Evolutionary conservation across 352 stramenopile species (phyloP), one percentile per base, ranked within the genome.

Genomic region (Phytophthora lateralis): DNA sequence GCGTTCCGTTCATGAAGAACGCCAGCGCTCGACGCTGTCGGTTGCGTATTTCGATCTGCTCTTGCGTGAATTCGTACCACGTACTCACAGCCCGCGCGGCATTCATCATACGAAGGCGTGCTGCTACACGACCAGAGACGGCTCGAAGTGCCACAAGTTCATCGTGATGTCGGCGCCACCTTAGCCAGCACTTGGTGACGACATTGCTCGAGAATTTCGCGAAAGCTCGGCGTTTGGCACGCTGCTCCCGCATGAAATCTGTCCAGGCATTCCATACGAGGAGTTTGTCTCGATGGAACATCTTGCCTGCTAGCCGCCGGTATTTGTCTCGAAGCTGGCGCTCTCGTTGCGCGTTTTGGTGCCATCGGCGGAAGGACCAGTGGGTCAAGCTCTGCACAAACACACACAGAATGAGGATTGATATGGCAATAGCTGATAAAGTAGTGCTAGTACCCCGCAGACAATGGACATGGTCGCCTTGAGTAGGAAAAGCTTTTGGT

Each of bases 321-420:
- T 81, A 78, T 38, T 89, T 89, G 1, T 78, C 75, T 24, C 75
- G 75, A 14, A 81, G 54, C 29, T 78, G 61, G 10, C 56, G 55
- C 18, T 80, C 70, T 37, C 70, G 43, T 1, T 73, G 41, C 4
- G 71, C 69, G 8, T 78, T 76, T 44, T 87, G 60, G 11, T 60
- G 47, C 83, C 85, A 95, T 29, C 89, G 80, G 0, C 82, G 78
- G 44, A 95, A 93, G 4, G 72, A 64, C 85, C 83, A 93, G 20
- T 82, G 78, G 0, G 65, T 62, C 11, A 92, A 50, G 27, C 74
- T 89, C 85, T 94, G 34, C 14, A 49, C 27, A 49, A 35, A 35
- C 27, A 2, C 27, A 2, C 39, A 55, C n/a, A 57, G 37, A 2
- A 55, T 14, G 30, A 30, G 4, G 9, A 26, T 38, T 11, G 6